Evolutionary conservation across 2,329 filamentous ascomycete genomes (phyloP), one percentile per base, ranked within the genome.

Genomic region (Colletotrichum tanaceti): DNA sequence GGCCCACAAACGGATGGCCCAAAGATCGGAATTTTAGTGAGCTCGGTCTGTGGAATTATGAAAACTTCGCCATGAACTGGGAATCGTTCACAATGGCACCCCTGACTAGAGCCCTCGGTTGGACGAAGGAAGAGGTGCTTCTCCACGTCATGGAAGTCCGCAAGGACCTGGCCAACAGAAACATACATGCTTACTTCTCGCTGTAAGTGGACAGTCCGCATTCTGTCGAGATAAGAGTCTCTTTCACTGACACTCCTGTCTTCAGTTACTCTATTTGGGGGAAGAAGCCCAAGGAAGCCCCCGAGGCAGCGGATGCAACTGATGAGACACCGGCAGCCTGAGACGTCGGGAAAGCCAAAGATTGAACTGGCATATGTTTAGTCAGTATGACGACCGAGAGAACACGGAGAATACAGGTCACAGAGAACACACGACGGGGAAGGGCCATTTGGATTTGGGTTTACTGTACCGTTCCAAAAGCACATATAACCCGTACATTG

Each of bases 1-100:
- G 78, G 74, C 79, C 79, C 5, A 74, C 77, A 24, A 78, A 78
- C 24, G 69, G 72, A 5, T 82, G 79, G 79, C 77, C 79, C 16
- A 74, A 74, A 44, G 76, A 79, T 47, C 61, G 62, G 4, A 72
- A 74, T 52, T 72, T 77, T 55, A 81, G 79, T 71, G 73, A 78
- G 64, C 67, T 80, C 10, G 79, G 80, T 11, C 53, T 55, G 9
- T 78, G 77, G 73, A 76, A 74, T 18, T 65, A 73, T 16, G 74
- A 77, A 55, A 78, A 78, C 54, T 73, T 79, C 18, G 39, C 66
- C 47, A 65, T 62, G 44, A 77, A 77, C 10, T 73, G 76, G 41
- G 76, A 77, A 54, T 73, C 72, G n/a, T 72, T 77, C 32, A 75
- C 74, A n/a, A 74, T 75, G 47, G 70, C 70, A 10, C 68, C 77